Evolutionary conservation across 371 early-diverging fungal genomes (phyloP).

Genomic region (Conidiobolus incongruus): DNA sequence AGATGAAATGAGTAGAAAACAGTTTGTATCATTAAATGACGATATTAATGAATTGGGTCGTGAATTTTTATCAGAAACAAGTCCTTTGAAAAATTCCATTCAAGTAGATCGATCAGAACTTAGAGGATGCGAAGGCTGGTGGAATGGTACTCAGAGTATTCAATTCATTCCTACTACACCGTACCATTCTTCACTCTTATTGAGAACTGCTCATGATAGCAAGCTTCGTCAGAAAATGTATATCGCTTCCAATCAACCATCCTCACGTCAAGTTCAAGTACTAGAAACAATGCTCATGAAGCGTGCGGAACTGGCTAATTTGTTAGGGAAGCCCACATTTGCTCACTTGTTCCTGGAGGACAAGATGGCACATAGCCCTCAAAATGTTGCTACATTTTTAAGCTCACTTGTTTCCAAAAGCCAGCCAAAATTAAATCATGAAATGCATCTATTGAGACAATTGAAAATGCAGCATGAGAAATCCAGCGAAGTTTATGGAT

Average conservation of each 20-base stretch:
- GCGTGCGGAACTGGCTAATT: conserved; percentile 45
- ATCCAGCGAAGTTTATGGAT: conserved; percentile 22
- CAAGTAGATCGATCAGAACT: neutral
- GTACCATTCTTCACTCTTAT: conserved; percentile 25
- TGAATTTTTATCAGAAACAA: conserved; percentile 28
- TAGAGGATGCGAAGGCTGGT: neutral
- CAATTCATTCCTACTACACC: conserved; percentile 23
- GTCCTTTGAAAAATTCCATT: conserved; percentile 1
- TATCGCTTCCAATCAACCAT: conserved; percentile 45
- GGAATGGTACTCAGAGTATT: conserved; percentile 8
- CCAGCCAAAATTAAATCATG: conserved; percentile 18
- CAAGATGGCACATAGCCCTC: conserved; percentile 62
- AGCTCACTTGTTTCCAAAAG: conserved; percentile 31
- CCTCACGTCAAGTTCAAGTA: conserved; percentile 24
- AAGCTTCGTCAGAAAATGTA: conserved; percentile 43
- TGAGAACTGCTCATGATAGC: conserved; percentile 34
- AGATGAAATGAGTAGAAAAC: conserved; percentile 26
- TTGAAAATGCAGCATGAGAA: conserved; percentile 13
- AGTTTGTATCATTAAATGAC: conserved; percentile 64
- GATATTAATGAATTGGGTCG: conserved; percentile 55
- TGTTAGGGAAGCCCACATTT: conserved; percentile 59
- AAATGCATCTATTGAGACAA: conserved; percentile 20
- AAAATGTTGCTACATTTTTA: conserved; percentile 66
- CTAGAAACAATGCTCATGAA: conserved; percentile 52
- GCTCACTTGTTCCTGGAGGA: conserved; percentile 62